These are phyloP conservation scores for Crassisporium funariophilum DNA, from an alignment of 768 basidiomycete species.

Conservation along the genomic window DNA sequence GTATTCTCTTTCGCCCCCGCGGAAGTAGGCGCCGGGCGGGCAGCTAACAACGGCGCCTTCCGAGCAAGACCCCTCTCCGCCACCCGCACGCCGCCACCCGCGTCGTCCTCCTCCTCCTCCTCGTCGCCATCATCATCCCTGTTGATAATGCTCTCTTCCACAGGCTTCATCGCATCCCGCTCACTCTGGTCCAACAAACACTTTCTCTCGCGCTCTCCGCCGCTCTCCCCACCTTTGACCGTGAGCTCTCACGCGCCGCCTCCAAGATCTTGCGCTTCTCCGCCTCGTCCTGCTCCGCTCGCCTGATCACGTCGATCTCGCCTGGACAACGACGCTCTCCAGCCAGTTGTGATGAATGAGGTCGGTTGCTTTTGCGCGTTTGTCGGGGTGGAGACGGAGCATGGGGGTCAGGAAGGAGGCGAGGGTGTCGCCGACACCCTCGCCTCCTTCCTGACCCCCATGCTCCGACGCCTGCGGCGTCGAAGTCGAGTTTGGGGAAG, in stretches of 20 bases:
- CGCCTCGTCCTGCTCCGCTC: constrained; percentile 46
- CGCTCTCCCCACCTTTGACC: constrained; percentile 16
- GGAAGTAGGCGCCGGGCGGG: constrained; percentile 16
- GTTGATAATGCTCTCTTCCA: constrained; percentile 47
- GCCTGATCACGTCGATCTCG: constrained; percentile 79
- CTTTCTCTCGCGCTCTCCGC: constrained; percentile 28
- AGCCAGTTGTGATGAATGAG: constrained; percentile 88
- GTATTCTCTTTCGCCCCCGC: constrained; percentile 5
- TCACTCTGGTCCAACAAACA: constrained; percentile 43
- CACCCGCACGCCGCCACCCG: too few species aligned
- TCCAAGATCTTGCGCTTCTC: constrained; percentile 42
- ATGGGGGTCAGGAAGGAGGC: constrained; percentile 85
- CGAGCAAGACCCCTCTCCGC: too few species aligned
- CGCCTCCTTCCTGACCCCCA: too few species aligned
- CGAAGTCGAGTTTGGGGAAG: constrained; percentile 82
- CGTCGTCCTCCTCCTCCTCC: constrained; percentile 8
- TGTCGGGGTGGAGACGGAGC: constrained; percentile 87
- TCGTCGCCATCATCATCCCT: constrained; percentile 11
- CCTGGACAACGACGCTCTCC: constrained; percentile 85
- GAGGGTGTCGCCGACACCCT: too few species aligned
- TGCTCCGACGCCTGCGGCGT: too few species aligned
- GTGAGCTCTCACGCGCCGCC: constrained; percentile 46
- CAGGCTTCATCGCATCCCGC: constrained; percentile 71
- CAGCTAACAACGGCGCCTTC: constrained; percentile 9
- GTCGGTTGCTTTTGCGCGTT: constrained; percentile 86